Evolutionary conservation across 2,329 filamentous ascomycete genomes (phyloP), one percentile per base, ranked within the genome.

Genomic region (Shiraia bambusicola): DNA sequence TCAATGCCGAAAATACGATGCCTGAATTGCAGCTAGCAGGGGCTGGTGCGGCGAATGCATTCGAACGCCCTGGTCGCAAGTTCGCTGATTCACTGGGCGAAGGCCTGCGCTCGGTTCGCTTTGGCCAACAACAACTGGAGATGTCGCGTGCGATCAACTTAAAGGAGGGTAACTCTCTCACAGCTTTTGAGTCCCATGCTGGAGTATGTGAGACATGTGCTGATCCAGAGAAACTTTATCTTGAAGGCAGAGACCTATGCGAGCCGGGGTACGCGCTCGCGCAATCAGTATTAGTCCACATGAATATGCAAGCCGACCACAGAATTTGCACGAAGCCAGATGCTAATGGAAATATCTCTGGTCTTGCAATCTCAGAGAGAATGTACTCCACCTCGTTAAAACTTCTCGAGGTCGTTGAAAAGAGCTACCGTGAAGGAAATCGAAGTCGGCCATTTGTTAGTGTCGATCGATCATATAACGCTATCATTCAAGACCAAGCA

Each of bases 161-260:
- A 14, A 32, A 40, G 7, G 59, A 64, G 36, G 52, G 54, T 25
- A 29, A 57, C 19, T 42, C 50, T 3, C 35, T 66, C 1, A 48
- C 53, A 2, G 37, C 30, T 2, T 66, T 65, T 25, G 63, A 66
- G 32, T 45, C 37, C 11, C 63, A 66, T 40, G 59, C 56, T 6
- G 40, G 40, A 28, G 45, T 41, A 22, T 66, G 62, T 28, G 15
- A 22, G 8, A 53, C 31, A 2, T 66, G 63, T 37, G 50, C 44
- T 16, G 38, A 50, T 11, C 50, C 59, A 12, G 36, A 48, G 5
- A 42, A 36, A 14, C 33, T 62, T 2, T 65, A 63, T 40, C 31
- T 37, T 2, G 40, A 59, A 26, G 45, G 45, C 9, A 28, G 32
- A 14, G 31, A 45, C 12, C 47, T 65, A 1, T 66, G 63, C 15